A percentile compares a stretch with the other conserved stretches of the same genome.
Conservation (phyloP, 1,284 basidiomycete species). For the Fomitopsis pinicola region DNA sequence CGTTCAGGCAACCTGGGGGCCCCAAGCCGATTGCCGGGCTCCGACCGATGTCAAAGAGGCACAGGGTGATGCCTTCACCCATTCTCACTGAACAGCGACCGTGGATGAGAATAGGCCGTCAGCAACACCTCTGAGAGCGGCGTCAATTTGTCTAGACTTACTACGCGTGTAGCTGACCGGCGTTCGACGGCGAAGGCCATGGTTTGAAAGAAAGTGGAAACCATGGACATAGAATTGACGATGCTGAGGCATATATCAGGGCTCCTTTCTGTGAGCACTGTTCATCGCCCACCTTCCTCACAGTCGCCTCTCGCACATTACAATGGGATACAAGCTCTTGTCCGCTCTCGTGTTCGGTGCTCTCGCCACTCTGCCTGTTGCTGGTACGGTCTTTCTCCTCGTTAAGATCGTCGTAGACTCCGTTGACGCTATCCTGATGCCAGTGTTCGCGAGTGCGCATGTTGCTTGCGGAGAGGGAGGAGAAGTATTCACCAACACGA, state of each 20-base stretch:
- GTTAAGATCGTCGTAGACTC: neutral
- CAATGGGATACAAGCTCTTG: neutral
- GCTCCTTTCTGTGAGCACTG: neutral
- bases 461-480: neutral
- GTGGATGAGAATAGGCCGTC: too few species aligned
- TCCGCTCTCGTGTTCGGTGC: neutral
- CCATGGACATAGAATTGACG: neutral
- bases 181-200: neutral
- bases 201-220: neutral
- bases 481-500: neutral
- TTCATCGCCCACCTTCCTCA: neutral
- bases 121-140: too few species aligned
- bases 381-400: neutral
- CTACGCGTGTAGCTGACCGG: too few species aligned
- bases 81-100: too few species aligned
- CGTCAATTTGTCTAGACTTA: too few species aligned
- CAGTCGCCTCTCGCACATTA: neutral
- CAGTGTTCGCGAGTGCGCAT: neutral
- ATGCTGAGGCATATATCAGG: neutral
- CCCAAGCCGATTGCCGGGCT: too few species aligned
- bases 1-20: too few species aligned
- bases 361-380: neutral
- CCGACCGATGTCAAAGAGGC: too few species aligned
- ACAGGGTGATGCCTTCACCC: too few species aligned
- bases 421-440: neutral